Evolutionary conservation across 1,284 basidiomycete genomes (phyloP).

Genomic region (Cryptococcus sp.): DNA sequence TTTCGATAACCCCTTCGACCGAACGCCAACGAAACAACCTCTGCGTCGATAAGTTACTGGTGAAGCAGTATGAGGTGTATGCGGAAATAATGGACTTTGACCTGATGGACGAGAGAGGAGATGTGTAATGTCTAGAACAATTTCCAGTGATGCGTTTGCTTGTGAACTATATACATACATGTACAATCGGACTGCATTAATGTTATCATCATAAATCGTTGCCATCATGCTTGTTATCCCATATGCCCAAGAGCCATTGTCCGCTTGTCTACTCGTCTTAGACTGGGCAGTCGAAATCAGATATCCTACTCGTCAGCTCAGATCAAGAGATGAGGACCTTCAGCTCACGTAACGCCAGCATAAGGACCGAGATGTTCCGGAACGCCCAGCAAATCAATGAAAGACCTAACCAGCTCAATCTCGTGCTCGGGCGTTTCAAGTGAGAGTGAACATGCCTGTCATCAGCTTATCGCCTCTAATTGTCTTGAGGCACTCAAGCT

Average conservation of each 20-base stretch:
- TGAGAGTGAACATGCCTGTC: constrained; percentile 4
- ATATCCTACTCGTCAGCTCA: background rate
- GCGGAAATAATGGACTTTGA: too few relatives aligned
- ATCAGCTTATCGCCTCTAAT: background rate
- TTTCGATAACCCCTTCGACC: background rate
- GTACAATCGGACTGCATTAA: too few relatives aligned
- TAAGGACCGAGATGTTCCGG: constrained; percentile 8
- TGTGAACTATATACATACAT: too few relatives aligned
- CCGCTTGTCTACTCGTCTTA: too few relatives aligned
- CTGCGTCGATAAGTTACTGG: too few relatives aligned
- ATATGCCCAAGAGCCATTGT: too few relatives aligned
- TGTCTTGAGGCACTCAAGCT: background rate
- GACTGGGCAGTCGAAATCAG: background rate
- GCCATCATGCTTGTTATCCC: too few relatives aligned
- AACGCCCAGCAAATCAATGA: constrained; percentile 2
- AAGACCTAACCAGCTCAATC: constrained; percentile 4
- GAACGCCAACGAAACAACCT: background rate
- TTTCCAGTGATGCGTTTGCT: too few relatives aligned
- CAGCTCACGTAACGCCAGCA: constrained; percentile 8
- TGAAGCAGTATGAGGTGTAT: too few relatives aligned
- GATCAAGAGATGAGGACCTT: background rate
- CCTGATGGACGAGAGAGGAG: too few relatives aligned
- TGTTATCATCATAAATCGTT: too few relatives aligned
- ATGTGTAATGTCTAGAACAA: too few relatives aligned
- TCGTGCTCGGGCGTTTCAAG: constrained; percentile 1